Percentiles rank a stretch among this genome's conserved stretches.
phyloP scores from a whole-genome alignment of 192 early-diverging fungal species.

The Linnemannia exigua region DNA sequence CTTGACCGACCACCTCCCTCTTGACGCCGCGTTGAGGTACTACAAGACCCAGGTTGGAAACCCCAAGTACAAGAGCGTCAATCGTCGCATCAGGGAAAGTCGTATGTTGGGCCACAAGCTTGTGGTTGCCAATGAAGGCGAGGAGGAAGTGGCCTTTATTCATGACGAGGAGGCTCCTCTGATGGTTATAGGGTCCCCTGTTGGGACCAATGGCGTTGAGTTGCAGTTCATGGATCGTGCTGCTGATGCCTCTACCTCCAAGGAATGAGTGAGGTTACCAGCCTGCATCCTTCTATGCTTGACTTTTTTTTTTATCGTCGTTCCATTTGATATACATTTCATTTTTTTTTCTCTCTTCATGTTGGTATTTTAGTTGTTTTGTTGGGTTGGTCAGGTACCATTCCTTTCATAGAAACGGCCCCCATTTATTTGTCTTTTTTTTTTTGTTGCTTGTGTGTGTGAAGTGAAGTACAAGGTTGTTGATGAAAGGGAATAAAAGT shows the following conservation, averaged over 20 bases:
- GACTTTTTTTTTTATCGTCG: not conserved
- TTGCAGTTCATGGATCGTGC: constrained; percentile 27
- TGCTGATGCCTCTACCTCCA: not conserved
- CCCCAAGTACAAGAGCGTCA: constrained; percentile 51
- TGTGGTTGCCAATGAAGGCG: constrained; percentile 40
- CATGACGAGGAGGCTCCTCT: constrained; percentile 27
- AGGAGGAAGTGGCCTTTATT: constrained; percentile 34
- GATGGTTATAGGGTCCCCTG: constrained; percentile 33
- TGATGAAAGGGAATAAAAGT: not conserved
- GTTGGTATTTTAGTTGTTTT: not conserved
- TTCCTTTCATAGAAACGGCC: not conserved
- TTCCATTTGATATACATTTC: not conserved
- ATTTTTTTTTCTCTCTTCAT: not conserved
- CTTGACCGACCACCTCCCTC: constrained; percentile 87
- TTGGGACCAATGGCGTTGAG: constrained; percentile 32
- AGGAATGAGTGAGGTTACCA: constrained; percentile 2
- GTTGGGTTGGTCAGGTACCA: not conserved
- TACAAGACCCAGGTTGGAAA: constrained; percentile 68
- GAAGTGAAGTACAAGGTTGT: not conserved
- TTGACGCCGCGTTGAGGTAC: constrained; percentile 77
- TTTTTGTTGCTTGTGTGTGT: too few relatives aligned
- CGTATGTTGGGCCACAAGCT: constrained; percentile 47
- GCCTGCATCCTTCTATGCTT: too few relatives aligned
- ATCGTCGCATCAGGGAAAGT: constrained; percentile 47
- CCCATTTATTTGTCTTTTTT: not conserved